Evolutionary conservation across 2,329 filamentous ascomycete genomes (phyloP).

Genomic region (Colletotrichum sublineola): DNA sequence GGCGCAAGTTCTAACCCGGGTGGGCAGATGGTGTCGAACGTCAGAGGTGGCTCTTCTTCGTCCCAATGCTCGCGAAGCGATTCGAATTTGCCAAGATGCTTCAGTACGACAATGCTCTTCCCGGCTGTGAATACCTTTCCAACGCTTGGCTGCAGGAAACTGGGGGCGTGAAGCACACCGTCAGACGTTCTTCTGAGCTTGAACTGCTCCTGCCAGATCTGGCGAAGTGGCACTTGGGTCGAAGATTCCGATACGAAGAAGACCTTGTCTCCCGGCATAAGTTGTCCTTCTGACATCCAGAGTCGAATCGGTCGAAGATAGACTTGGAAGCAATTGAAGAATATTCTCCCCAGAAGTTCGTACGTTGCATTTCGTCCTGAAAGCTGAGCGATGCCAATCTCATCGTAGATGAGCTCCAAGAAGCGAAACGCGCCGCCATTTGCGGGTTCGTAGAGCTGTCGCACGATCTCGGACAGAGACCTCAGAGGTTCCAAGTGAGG

Average conservation of each 20-base stretch:
- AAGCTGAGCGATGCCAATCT: constrained; percentile 77
- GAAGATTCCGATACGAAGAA: constrained; percentile 77
- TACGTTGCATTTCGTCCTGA: constrained; percentile 74
- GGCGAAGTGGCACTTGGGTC: constrained; percentile 69
- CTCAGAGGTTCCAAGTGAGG: constrained; percentile 67
- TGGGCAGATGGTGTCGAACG: constrained; percentile 69
- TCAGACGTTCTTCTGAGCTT: constrained; percentile 72
- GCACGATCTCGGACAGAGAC: constrained; percentile 72
- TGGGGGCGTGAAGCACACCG: constrained; percentile 76
- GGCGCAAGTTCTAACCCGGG: constrained; percentile 66
- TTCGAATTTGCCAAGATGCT: constrained; percentile 72
- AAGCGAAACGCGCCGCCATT: constrained; percentile 75
- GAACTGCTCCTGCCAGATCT: constrained; percentile 84
- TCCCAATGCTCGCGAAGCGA: constrained; percentile 49
- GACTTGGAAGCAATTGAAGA: constrained; percentile 84
- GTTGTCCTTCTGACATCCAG: constrained; percentile 87
- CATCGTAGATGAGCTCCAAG: constrained; percentile 82
- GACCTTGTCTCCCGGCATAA: constrained; percentile 73
- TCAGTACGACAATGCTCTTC: constrained; percentile 89
- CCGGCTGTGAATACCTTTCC: constrained; percentile 86
- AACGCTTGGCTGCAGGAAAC: constrained; percentile 78
- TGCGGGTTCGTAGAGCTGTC: constrained; percentile 64
- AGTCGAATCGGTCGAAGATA: constrained; percentile 83
- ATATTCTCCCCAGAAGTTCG: constrained; percentile 74
- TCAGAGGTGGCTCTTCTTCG: constrained; percentile 62